Conservation (phyloP, 73 alveolate genomes). For the Symbiodinium natans region DNA sequence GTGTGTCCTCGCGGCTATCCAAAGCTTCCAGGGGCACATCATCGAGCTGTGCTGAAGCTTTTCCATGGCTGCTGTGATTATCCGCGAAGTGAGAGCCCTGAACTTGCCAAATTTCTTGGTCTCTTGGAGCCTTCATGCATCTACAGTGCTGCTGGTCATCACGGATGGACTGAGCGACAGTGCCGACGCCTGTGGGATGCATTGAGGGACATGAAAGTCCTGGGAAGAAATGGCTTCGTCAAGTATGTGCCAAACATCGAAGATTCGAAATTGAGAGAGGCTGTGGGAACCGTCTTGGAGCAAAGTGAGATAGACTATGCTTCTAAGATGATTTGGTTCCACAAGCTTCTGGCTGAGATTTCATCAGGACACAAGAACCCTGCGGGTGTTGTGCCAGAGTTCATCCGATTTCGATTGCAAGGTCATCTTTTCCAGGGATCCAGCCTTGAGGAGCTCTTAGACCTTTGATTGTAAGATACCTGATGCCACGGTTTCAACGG, state of each 20-base stretch:
- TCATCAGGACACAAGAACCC: conserved; percentile 17
- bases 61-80: conserved; percentile 53
- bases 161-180: conserved; percentile 13
- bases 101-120: conserved; percentile 43
- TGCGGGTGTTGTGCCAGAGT: conserved; percentile 16
- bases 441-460: conserved; percentile 68
- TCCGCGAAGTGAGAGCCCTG: not conserved
- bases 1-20: conserved; percentile 2
- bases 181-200: conserved; percentile 28
- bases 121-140: not conserved
- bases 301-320: not conserved
- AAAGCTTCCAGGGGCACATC: conserved; percentile 8
- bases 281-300: conserved; percentile 19
- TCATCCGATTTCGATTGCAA: not conserved
- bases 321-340: not conserved
- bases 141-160: conserved; percentile 24
- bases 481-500: too few species aligned
- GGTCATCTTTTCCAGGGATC: conserved; percentile 56
- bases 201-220: conserved; percentile 17
- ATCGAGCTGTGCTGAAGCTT: conserved; percentile 44
- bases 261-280: not conserved
- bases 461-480: too few species aligned
- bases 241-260: not conserved
- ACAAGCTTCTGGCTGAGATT: not conserved
- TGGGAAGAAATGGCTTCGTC: conserved; percentile 19